Evolutionary conservation across 225 moss, liverwort and hornwort genomes (phyloP), one percentile per base, ranked within the genome.

Genomic region (Climacium dendroides): DNA sequence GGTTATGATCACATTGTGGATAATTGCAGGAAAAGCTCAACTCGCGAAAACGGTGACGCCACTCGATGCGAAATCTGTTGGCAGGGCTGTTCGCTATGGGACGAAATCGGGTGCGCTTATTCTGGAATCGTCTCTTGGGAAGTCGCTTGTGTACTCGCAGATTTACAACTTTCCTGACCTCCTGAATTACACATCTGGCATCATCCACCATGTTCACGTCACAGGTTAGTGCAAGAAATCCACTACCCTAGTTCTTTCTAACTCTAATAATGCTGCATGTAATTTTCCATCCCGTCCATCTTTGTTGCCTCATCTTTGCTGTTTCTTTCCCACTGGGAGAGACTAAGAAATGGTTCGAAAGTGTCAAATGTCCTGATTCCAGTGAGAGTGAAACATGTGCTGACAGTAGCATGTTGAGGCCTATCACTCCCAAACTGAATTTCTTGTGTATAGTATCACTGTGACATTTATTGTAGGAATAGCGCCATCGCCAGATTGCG

Each of bases 131-230:
- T 86, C 87, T 19, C 57, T 43, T 45, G 94, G 94, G 10, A 89
- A 84, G 77, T 91, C 94, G 59, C 87, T 91, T 19, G 87, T 94
- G 26, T 94, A 92, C 80, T 93, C 84, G 47, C 94, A 94, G 88
- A 81, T 93, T 43, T 94, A 94, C 89, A 85, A 90, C 63, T 96
- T 89, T 41, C 83, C 87, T 19, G 89, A 91, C 52, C 83, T 94
- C 43, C 70, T 93, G 58, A 94, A 94, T 75, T 93, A 94, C 87
- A 86, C 94, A 22, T 96, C 94, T 7, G 94, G 94, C 77, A 94
- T 96, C 80, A 92, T 92, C 52, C 96, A 96, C 85, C 96, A 91
- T 50, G 93, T 94, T 75, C 89, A 87, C n/a, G 64, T 94, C 6
- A 87, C 88, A 26, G 92, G 94, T 93, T 15, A 34, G 69, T 45